phyloP scores from a whole-genome alignment of 1,139 yeast species.

The Protomyces inundatus region DNA sequence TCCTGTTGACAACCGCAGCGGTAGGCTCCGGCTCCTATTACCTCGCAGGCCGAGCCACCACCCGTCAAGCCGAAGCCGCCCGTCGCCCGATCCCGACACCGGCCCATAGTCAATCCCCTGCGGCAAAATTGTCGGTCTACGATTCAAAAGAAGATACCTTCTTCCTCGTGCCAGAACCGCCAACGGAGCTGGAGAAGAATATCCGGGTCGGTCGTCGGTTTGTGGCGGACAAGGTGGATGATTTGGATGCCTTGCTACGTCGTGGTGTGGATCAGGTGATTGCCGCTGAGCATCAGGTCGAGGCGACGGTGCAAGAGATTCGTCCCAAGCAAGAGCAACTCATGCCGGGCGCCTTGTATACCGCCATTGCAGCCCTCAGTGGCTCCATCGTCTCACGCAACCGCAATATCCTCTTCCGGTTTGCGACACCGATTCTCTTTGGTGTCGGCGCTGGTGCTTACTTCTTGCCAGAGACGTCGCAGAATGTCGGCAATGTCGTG shows the following conservation, averaged over 20 bases:
- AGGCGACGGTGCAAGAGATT: constrained; percentile 17
- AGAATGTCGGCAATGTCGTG: constrained; percentile 24
- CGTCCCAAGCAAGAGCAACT: constrained; percentile 22
- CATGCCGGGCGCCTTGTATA: constrained; percentile 28
- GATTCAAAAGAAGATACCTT: constrained; percentile 12
- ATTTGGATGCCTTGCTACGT: constrained; percentile 7
- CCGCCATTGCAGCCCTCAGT: constrained; percentile 25
- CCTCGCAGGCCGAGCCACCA: not conserved
- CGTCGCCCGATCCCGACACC: not conserved
- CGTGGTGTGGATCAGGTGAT: constrained; percentile 23
- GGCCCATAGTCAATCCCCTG: not conserved
- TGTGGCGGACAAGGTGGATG: not conserved
- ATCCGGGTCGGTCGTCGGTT: constrained; percentile 6
- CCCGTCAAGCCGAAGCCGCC: not conserved
- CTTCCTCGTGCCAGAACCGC: constrained; percentile 16
- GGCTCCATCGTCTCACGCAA: constrained; percentile 29
- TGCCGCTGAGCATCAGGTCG: constrained; percentile 22
- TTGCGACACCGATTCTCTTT: constrained; percentile 24
- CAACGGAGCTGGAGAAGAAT: constrained; percentile 4
- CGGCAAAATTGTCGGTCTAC: constrained; percentile 9
- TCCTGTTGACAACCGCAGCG: not conserved
- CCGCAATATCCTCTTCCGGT: constrained; percentile 20
- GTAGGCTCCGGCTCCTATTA: not conserved
- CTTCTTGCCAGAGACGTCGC: constrained; percentile 26
- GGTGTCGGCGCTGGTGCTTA: constrained; percentile 25